Base-by-base conservation (phyloP, 176 grass and related monocot species). In the Hordeum marinum region DNA sequence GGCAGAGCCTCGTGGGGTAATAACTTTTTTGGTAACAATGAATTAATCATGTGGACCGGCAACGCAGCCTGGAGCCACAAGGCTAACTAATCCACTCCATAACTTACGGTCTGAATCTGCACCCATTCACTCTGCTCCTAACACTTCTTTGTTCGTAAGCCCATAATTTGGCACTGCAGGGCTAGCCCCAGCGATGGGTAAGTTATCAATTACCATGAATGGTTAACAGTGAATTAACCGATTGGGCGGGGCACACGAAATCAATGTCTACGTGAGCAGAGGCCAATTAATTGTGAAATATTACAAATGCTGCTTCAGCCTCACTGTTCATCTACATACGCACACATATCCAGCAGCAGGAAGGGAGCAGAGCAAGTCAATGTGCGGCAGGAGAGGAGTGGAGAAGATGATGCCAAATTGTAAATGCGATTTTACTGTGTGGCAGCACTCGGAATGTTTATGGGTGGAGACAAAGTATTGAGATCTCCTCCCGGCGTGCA, bases 361-460 rank as follows among this genome's bases (percentile, higher is more conserved):
- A 61, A 61, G 24, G 75, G 11, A 18, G 76, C 36, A 63, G 58
- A 18, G 77, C 58, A 63, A 41, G 76, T 79, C 76, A 63, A 63
- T 63, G 76, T 14, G 1, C 0, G 64, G 12, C 68, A 71, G 40
- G 25, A 63, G 60, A 63, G 60, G 7, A 34, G 37, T 7, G 54
- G 15, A 60, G 75, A 57, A 57, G 54, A 57, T 21, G 54, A 57
- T 23, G 75, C 76, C 55, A 39, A 78, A 78, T 41, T 41, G 54
- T 61, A 40, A 78, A 78, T 61, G 35, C 76, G 24, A 42, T 74
- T 74, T 27, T 48, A 74, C 65, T 79, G 79, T 81, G 80, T 80
- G 59, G 54, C 80, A 76, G 59, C 86, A 84, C 89, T 91, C 68
- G 84, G 94, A 93, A 96, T 96, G 88, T 93, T 91, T 91, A 90